A percentile compares a stretch with the other conserved stretches of the same genome.
phyloP scores from a whole-genome alignment of 768 basidiomycete species.

The Lactarius quietus region DNA sequence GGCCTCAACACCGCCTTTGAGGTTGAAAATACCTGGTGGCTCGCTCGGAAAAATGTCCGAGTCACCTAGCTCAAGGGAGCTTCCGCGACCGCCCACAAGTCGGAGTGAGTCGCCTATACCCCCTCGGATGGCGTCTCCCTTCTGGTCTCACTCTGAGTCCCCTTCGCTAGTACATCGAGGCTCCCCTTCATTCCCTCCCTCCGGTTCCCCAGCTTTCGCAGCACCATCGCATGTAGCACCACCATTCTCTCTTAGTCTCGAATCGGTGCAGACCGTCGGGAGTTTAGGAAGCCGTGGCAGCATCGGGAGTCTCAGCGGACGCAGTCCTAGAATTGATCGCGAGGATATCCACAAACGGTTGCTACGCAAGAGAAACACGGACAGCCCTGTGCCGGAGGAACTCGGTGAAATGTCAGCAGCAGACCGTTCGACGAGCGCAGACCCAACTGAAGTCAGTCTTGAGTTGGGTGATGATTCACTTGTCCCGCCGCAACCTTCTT shows the following conservation, averaged over 20 bases:
- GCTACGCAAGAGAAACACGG: constrained; percentile 41
- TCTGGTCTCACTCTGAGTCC: background rate
- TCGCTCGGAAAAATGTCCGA: constrained; percentile 10
- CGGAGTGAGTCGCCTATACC: constrained; percentile 22
- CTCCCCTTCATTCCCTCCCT: constrained; percentile 20
- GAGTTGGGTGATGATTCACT: constrained; percentile 2
- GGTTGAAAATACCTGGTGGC: constrained; percentile 5
- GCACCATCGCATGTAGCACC: constrained; percentile 22
- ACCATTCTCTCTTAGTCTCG: constrained; percentile 16
- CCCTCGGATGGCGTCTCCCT: background rate
- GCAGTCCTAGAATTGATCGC: constrained; percentile 47
- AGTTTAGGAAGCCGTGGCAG: constrained; percentile 27
- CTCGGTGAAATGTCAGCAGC: constrained; percentile 1
- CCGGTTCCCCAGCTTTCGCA: constrained; percentile 20
- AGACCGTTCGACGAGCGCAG: background rate
- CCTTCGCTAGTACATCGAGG: background rate
- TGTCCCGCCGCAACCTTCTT: background rate
- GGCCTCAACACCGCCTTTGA: constrained; percentile 23
- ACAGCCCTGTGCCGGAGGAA: constrained; percentile 38
- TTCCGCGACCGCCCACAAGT: constrained; percentile 18
- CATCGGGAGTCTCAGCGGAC: constrained; percentile 28
- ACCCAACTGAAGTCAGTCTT: background rate
- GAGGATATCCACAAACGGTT: constrained; percentile 52
- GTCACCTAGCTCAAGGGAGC: constrained; percentile 19
- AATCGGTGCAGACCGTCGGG: constrained; percentile 24